These are phyloP conservation scores for Tricladium varicosporioides DNA, from an alignment of 2,329 filamentous ascomycete genomes.

Conservation along the genomic window DNA sequence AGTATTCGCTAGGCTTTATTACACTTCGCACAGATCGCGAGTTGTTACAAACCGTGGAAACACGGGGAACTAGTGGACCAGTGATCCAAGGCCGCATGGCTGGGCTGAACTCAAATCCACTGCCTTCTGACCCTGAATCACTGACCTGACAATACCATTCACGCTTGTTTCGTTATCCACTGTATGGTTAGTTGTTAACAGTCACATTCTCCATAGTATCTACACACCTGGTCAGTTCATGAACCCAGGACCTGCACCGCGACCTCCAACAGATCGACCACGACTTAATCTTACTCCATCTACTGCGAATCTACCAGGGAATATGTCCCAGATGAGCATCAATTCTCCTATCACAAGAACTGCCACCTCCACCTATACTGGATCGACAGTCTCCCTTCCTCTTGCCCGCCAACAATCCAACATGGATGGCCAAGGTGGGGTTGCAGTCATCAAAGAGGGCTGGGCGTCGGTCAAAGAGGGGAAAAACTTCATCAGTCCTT, in stretches of 20 bases:
- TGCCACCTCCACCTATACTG: constrained; percentile 65
- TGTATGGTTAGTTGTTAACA: not conserved
- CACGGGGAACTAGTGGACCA: constrained; percentile 21
- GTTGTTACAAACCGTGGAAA: constrained; percentile 25
- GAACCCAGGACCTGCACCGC: constrained; percentile 93
- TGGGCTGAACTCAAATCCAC: constrained; percentile 15
- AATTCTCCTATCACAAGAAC: constrained; percentile 66
- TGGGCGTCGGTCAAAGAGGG: constrained; percentile 89
- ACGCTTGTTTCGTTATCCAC: constrained; percentile 6
- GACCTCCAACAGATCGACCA: constrained; percentile 80
- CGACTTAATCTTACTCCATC: constrained; percentile 78
- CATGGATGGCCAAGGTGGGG: constrained; percentile 63
- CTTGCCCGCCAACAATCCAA: constrained; percentile 56
- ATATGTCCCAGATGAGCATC: constrained; percentile 76
- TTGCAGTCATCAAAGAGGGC: constrained; percentile 76
- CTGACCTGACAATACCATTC: not conserved
- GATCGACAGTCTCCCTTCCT: constrained; percentile 71
- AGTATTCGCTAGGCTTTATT: constrained; percentile 11
- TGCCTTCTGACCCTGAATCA: constrained; percentile 4
- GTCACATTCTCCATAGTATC: constrained; percentile 40
- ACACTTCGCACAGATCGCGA: constrained; percentile 21
- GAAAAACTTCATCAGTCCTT: constrained; percentile 76
- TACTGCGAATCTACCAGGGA: constrained; percentile 68
- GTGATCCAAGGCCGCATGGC: constrained; percentile 1
- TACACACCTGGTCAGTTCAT: constrained; percentile 74